Evolutionary conservation across 1,284 basidiomycete species (phyloP).

Genomic region (Pholiota adiposa): DNA sequence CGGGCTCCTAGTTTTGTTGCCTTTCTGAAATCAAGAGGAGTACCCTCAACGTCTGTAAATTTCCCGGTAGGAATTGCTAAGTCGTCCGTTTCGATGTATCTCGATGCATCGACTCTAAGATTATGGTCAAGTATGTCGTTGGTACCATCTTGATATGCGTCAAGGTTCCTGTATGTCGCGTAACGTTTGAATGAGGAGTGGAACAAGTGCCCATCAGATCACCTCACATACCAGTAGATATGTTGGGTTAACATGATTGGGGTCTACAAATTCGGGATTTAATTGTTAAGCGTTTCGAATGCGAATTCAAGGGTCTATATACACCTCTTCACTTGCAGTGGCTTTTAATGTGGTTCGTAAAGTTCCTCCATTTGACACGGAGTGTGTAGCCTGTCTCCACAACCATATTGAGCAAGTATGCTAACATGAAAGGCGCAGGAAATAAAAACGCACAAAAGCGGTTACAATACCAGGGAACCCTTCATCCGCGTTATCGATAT

Average conservation of each 20-base stretch:
- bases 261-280: conserved; percentile 40
- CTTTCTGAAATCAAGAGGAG: conserved; percentile 51
- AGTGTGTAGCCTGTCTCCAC: conserved; percentile 48
- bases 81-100: conserved; percentile 48
- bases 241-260: conserved; percentile 65
- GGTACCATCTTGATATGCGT: conserved; percentile 53
- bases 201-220: neutral
- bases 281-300: neutral
- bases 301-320: neutral
- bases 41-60: conserved; percentile 43
- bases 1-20: conserved; percentile 42
- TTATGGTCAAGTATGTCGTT: conserved; percentile 49
- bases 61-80: conserved; percentile 54
- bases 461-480: conserved; percentile 59
- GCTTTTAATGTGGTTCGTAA: conserved; percentile 50
- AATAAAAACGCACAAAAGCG: conserved; percentile 37
- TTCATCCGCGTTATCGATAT: conserved; percentile 54
- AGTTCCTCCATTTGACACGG: conserved; percentile 49
- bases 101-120: conserved; percentile 45
- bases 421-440: neutral
- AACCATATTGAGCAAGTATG: neutral
- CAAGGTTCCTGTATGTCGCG: conserved; percentile 50
- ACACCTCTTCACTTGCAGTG: conserved; percentile 46
- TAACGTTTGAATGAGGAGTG: neutral
- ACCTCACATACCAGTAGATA: conserved; percentile 48